These are phyloP conservation scores for Paracorniculantispora psalliotae DNA, from an alignment of 2,329 filamentous ascomycete genomes.

Conservation along the genomic window DNA sequence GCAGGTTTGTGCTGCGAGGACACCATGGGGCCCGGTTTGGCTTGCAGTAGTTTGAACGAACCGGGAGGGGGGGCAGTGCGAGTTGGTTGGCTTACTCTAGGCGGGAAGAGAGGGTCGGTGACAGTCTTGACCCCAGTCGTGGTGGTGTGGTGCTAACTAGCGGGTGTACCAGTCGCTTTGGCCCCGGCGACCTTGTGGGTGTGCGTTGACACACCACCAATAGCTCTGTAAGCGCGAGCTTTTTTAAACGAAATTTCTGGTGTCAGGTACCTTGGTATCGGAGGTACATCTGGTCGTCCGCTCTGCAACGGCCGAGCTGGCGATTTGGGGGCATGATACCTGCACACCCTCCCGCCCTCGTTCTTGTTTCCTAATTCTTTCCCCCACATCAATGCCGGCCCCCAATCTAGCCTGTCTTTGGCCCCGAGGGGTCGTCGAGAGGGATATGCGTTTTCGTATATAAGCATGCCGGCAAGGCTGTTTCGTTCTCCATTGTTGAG, in stretches of 20 bases:
- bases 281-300: slow-evolving; percentile 1
- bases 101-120: slow-evolving; percentile 1
- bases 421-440: slow-evolving; percentile 2
- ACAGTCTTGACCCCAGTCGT: background rate
- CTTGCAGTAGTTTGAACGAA: slow-evolving; percentile 9
- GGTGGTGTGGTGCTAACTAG: background rate
- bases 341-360: background rate
- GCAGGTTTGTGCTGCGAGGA: background rate
- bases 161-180: background rate
- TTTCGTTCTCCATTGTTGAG: background rate
- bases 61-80: background rate
- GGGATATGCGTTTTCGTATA: slow-evolving; percentile 7
- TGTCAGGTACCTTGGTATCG: background rate
- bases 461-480: slow-evolving; percentile 7
- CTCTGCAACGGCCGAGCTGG: slow-evolving; percentile 1
- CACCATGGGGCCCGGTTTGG: background rate
- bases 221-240: background rate
- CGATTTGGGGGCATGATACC: background rate
- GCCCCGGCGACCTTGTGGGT: background rate
- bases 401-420: slow-evolving; percentile 7
- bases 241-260: slow-evolving; percentile 2
- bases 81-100: background rate
- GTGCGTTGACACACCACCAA: background rate
- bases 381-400: slow-evolving; percentile 10
- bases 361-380: background rate